Evolutionary conservation across 2,329 filamentous ascomycete species (phyloP), one percentile per base, ranked within the genome.

Genomic region (Colletotrichum musae): DNA sequence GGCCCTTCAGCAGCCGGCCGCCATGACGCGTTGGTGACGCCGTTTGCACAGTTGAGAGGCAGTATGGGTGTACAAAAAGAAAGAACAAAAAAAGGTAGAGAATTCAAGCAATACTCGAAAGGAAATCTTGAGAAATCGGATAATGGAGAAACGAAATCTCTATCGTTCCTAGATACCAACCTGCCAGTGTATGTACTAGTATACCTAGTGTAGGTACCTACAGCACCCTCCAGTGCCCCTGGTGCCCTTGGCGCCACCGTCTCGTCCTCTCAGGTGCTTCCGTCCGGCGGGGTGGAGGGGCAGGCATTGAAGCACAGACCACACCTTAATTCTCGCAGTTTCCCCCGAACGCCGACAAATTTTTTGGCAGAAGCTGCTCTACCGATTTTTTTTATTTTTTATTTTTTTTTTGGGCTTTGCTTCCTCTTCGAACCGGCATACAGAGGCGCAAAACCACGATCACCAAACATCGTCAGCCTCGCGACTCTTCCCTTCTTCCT

Each of bases 261-360:
- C 60, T 64, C 59, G 60, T 64, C 65, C 65, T 69, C 61, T 69
- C 18, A 60, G 50, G 18, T 59, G 62, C 62, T 65, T 41, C 54
- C 50, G 57, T 48, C 6, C 26, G 50, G 71, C 66, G 71, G 72
- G 72, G 72, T 72, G 70, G 67, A 61, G 66, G 71, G 62, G 72
- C 67, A 72, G 15, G 2, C 3, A 36, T 36, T 6, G 2, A 56
- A 6, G 76, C 76, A 77, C 76, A 65, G 74, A 74, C 76, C 77
- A 75, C 68, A 77, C 71, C 77, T 78, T 74, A 76, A 75, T 73
- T 41, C 41, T 63, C 32, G 32, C 32, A 10, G 32, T 59, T 57
- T 65, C 36, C 69, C 43, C 69, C 71, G 71, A 72, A 56, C 69
- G 64, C 71, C 71, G 71, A 72, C 69, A 76, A 74, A 74, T 69